Evolutionary conservation across 345 rosid species (phyloP).

Genomic region (Boechera divaricarpa): DNA sequence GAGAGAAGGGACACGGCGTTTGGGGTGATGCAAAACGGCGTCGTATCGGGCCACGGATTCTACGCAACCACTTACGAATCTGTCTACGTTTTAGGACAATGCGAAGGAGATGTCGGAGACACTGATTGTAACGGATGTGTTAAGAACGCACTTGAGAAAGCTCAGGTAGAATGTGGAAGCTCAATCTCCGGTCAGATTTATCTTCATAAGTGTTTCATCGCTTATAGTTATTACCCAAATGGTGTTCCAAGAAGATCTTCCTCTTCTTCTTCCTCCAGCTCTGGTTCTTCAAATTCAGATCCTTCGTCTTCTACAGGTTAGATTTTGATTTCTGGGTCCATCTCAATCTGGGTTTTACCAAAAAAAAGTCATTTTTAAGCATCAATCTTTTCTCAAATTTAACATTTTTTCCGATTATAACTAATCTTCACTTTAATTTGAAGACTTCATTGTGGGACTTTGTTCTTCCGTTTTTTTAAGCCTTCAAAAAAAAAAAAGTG

Average conservation of each 20-base stretch:
- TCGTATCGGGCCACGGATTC: conserved; percentile 73
- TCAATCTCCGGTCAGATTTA: conserved; percentile 88
- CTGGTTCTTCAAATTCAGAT: conserved; percentile 48
- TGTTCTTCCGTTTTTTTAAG: conserved; percentile 3
- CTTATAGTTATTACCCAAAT: conserved; percentile 84
- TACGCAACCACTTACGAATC: conserved; percentile 70
- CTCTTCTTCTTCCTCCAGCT: conserved; percentile 58
- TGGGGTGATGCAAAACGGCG: conserved; percentile 69
- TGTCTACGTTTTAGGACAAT: conserved; percentile 84
- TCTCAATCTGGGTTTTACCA: neutral
- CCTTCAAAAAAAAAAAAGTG: neutral
- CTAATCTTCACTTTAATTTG: conserved; percentile 25
- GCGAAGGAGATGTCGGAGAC: conserved; percentile 97
- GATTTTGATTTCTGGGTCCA: conserved; percentile 30
- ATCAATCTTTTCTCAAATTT: neutral
- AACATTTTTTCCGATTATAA: neutral
- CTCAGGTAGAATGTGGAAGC: conserved; percentile 96
- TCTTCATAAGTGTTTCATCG: conserved; percentile 84
- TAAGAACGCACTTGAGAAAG: conserved; percentile 74
- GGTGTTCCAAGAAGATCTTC: conserved; percentile 78
- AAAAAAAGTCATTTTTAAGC: neutral
- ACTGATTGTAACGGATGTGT: conserved; percentile 87
- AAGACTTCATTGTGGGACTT: conserved; percentile 24
- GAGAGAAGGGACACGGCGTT: conserved; percentile 90
- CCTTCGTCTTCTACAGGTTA: conserved; percentile 51